Base-by-base conservation (phyloP, 2,329 filamentous ascomycete species). In the Phialophora expanda region DNA sequence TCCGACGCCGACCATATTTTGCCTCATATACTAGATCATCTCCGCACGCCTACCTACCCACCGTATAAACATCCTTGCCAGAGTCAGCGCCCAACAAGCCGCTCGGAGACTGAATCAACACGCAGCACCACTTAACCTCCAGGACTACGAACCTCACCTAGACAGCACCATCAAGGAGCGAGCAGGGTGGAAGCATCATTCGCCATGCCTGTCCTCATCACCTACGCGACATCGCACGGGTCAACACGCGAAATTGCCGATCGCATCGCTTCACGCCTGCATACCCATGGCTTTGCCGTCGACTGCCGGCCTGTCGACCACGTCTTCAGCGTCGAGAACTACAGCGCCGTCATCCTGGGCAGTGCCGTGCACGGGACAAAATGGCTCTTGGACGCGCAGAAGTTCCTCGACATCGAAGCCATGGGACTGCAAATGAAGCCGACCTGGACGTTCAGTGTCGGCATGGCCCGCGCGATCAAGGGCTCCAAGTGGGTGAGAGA, bases 271-370 rank as follows among this genome's bases (percentile, higher is more conserved):
- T 57, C 65, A 46, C 65, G 67, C 14, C 65, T 69, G 6, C 65
- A 69, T 22, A 60, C 51, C 7, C 44, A 63, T 46, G 67, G 67
- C 51, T 66, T 67, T 54, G 67, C 62, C 46, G 67, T 69, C 62
- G 67, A 69, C 54, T 69, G 67, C 38, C 56, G 67, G n/a, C 62
- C 65, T 4, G 67, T 69, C n/a, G 67, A 69, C 62, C 67, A 60
- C 41, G 67, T 69, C 12, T 67, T 54, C 63, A 67, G 65, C 48
- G 67, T 69, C 44, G 67, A 67, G 24, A 69, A 67, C 57, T 69
- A 69, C 50, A 66, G 57, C 24, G 67, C 67, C 17, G 67, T 69
- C 50, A 67, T 69, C 46, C 61, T 69, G 32, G 67, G 67, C 20
- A 69, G 67, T 51, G 65, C 67, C 14, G 61, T 69, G 30, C 62